Conservation (phyloP, 306 rosid species). For the Cicer chorassanicum region DNA sequence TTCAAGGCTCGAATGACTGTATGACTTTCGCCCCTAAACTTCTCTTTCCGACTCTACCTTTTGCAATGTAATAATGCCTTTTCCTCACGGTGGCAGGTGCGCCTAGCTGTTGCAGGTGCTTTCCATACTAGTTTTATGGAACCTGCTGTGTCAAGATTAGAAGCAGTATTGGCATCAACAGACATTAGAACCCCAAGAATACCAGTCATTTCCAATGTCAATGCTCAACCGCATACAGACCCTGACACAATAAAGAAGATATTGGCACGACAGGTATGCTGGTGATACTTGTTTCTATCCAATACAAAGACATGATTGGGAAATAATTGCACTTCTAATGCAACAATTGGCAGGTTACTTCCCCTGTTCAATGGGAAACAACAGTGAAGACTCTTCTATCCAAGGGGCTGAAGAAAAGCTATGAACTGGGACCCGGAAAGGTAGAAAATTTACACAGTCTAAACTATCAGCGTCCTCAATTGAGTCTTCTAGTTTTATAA, state of each 20-base stretch:
- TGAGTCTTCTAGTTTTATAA: background rate
- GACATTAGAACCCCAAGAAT: constrained; percentile 82
- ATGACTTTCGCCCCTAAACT: constrained; percentile 35
- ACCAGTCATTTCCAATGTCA: constrained; percentile 95
- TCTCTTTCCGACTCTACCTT: constrained; percentile 22
- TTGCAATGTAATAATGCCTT: constrained; percentile 37
- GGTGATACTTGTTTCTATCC: constrained; percentile 19
- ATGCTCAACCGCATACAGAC: constrained; percentile 88
- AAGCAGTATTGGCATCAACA: constrained; percentile 86
- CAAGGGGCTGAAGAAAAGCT: constrained; percentile 86
- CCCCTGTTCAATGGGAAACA: constrained; percentile 99
- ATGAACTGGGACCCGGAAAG: constrained; percentile 99
- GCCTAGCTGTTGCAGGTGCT: constrained; percentile 97
- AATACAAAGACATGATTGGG: constrained; percentile 10
- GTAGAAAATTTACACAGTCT: constrained; percentile 45
- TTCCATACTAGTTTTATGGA: constrained; percentile 96
- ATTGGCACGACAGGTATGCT: constrained; percentile 81
- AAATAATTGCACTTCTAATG: constrained; percentile 35
- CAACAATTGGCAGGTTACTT: constrained; percentile 75
- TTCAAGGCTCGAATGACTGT: constrained; percentile 99
- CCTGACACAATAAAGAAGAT: constrained; percentile 82
- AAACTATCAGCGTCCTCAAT: background rate
- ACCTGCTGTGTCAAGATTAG: constrained; percentile 96
- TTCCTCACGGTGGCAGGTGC: constrained; percentile 62
- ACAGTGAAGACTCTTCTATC: constrained; percentile 78